A percentile compares a stretch with the other conserved stretches of the same genome.
Evolutionary conservation across 164 flowering plant species (phyloP).

Genomic region (Taxillus chinensis): DNA sequence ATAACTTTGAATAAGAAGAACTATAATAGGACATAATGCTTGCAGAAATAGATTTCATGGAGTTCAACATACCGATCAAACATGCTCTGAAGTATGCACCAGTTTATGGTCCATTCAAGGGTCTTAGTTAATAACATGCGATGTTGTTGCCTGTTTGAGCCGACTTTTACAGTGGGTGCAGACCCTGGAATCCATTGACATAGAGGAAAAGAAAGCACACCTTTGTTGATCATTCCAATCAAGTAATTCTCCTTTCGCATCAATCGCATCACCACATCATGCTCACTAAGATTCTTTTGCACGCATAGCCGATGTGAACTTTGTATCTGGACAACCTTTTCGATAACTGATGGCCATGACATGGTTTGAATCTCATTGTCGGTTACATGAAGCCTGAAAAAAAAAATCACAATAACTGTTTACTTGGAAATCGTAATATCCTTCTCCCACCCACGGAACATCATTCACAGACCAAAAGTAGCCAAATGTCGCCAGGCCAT

Average conservation of each 20-base stretch:
- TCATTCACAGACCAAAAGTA: too few relatives aligned
- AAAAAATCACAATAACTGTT: conserved; percentile 6
- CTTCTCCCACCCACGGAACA: too few relatives aligned
- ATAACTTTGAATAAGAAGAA: too few relatives aligned
- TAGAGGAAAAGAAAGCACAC: conserved; percentile 85
- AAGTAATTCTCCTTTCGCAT: conserved; percentile 98
- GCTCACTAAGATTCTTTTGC: conserved; percentile 85
- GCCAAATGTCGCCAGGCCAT: conserved; percentile 50
- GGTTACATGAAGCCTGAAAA: conserved; percentile 71
- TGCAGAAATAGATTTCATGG: background rate
- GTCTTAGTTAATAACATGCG: conserved; percentile 71
- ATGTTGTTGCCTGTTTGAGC: conserved; percentile 35
- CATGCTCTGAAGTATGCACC: conserved; percentile 99
- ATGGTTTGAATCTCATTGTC: conserved; percentile 86
- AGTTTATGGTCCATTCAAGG: conserved; percentile 92
- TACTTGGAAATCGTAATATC: background rate
- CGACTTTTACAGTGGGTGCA: conserved; percentile 63
- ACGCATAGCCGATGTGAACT: conserved; percentile 76
- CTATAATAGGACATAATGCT: too few relatives aligned
- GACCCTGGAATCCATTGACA: conserved; percentile 86
- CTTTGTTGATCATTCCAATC: conserved; percentile 96
- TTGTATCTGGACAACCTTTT: conserved; percentile 75
- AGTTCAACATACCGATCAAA: conserved; percentile 69
- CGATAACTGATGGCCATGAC: conserved; percentile 86
- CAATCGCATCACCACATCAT: conserved; percentile 88